Base-by-base conservation (phyloP, 306 rosid genomes). In the Alnus rubra region DNA sequence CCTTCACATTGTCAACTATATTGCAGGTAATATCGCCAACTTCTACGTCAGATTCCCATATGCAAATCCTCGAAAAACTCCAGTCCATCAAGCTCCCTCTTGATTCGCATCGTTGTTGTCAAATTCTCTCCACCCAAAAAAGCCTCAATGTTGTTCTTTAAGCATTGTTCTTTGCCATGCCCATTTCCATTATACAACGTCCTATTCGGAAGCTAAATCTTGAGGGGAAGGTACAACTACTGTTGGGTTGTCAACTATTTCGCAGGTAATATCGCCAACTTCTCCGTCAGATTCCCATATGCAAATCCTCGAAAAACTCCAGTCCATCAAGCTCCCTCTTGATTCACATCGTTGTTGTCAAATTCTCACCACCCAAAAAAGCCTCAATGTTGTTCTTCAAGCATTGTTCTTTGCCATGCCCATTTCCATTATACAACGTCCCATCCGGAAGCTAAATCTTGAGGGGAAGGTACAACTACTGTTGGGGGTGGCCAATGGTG, bases 231-330 rank as follows among this genome's bases (percentile, higher is more conserved):
- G n/a, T n/a, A n/a, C n/a, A n/a, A n/a, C n/a, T n/a, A n/a, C n/a
- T n/a, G n/a, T n/a, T n/a, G n/a, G n/a, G n/a, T 91, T 93, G 76
- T 96, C 98, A 12, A 96, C 70, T 14, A 96, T 93, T 74, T 96
- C 99, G 74, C 98, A 96, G 3, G 98, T 93, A 56, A 96, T 96
- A 77, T 96, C 99, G 55, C 99, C 99, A 0, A 92, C 97, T 60
- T 96, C 99, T 1, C 99, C 98, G 45, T 96, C 97, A 0, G 91
- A 88, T 85, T 96, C 98, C 99, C 99, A 96, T 3, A 96, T 96
- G 42, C 98, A 96, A 83, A 96, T 93, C 88, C 92, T 84, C 0
- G 91, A 91, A 65, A 94, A 96, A 50, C 76, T 84, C 87, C 87
- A 86, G 70, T 87, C 95, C 15, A 89, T 86, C 45, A 81, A 70